Conservation (phyloP, 2,329 filamentous ascomycete genomes). For the Alternaria viburni region DNA sequence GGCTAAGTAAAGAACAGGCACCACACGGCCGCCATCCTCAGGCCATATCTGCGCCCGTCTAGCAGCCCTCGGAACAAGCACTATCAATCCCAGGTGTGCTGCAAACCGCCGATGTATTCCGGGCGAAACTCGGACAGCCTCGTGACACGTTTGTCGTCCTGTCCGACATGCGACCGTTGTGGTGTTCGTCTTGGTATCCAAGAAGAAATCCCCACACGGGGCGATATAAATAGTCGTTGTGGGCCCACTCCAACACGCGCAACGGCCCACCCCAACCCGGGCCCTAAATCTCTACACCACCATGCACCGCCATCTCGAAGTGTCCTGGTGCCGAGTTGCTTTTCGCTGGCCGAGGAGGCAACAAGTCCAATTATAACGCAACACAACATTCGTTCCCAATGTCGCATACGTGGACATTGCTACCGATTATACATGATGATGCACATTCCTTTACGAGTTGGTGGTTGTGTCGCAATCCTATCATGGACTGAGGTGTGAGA, state of each 20-base stretch:
- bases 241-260: slow-evolving; percentile 1
- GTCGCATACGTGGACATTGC: background rate
- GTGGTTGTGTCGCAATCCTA: background rate
- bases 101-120: background rate
- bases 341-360: background rate
- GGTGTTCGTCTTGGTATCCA: background rate
- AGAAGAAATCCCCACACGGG: slow-evolving; percentile 2
- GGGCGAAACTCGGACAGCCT: background rate
- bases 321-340: background rate
- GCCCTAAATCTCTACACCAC: background rate
- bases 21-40: background rate
- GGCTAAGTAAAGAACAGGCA: slow-evolving; percentile 17
- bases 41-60: background rate
- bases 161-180: background rate
- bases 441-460: background rate
- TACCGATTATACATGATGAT: slow-evolving; percentile 6
- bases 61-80: background rate
- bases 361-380: slow-evolving; percentile 1
- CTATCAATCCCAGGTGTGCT: slow-evolving; percentile 12
- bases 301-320: background rate
- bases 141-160: background rate
- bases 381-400: background rate
- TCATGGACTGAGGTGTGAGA: background rate
- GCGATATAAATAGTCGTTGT: slow-evolving; percentile 13
- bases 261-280: slow-evolving; percentile 1